Evolutionary conservation across 768 basidiomycete genomes (phyloP).

Genomic region (Podaxis sp.): DNA sequence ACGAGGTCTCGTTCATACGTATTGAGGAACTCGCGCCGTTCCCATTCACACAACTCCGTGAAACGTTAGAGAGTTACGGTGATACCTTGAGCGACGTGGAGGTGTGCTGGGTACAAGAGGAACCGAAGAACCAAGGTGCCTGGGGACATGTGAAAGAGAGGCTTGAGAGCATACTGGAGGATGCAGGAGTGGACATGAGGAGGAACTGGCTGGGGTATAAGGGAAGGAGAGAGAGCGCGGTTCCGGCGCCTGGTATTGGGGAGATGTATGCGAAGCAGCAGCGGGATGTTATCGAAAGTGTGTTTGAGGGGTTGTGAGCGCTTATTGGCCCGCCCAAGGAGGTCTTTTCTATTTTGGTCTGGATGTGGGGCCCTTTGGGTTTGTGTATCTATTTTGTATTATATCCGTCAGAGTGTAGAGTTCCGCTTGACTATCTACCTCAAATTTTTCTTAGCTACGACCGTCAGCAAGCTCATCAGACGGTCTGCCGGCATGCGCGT

Average conservation of each 20-base stretch:
- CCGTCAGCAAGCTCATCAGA: no score
- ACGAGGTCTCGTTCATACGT: conserved; percentile 67
- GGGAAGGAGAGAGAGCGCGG: conserved; percentile 70
- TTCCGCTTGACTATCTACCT: background rate
- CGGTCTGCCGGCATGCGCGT: no score
- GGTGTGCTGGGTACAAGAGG: conserved; percentile 79
- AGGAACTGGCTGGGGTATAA: conserved; percentile 43
- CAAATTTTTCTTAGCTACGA: no score
- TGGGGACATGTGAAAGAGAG: conserved; percentile 66
- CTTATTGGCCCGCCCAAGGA: background rate
- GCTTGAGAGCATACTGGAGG: conserved; percentile 50
- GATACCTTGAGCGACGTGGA: conserved; percentile 30
- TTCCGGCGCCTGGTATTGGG: conserved; percentile 79
- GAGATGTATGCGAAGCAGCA: conserved; percentile 68
- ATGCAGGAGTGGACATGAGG: conserved; percentile 27
- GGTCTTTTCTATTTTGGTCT: no score
- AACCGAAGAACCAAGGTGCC: conserved; percentile 85
- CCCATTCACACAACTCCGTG: conserved; percentile 61
- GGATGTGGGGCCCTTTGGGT: background rate
- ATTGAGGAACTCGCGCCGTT: conserved; percentile 88
- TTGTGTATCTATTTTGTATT: background rate
- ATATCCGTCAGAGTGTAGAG: background rate
- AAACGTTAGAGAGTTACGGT: conserved; percentile 46
- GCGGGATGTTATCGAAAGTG: conserved; percentile 53
- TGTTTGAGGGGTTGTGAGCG: conserved; percentile 48